Evolutionary conservation across 768 basidiomycete genomes (phyloP), one percentile per base, ranked within the genome.

Genomic region (Sporobolomyces pararoseus): DNA sequence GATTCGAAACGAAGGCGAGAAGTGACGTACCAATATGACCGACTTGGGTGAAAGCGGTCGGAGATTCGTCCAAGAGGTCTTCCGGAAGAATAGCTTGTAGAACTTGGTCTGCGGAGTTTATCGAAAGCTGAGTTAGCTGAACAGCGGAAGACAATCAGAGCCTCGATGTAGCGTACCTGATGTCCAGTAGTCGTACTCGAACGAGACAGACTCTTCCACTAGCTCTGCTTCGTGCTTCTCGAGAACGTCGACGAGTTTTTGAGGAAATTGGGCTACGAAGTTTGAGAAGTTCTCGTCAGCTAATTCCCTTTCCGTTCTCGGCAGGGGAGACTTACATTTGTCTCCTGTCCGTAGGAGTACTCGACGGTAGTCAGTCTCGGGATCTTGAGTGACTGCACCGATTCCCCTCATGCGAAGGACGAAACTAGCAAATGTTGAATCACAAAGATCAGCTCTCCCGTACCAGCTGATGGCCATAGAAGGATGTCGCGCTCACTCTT

Each of bases 11-110:
- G 16, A 65, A 16, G 3, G 13, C n/a, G 27, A 35, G 5, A 59
- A n/a, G n/a, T n/a, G n/a, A 47, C 85, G 63, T 75, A 89, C 93
- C 94, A 59, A 99, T 87, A 79, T 99, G 96, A 0, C 95, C 95
- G 1, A 86, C 89, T 62, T 85, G 84, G 12, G 94, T 88, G 80
- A 93, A 98, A 0, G 91, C 89, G 0, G 86, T 85, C 0, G 96
- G 96, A 0, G 90, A 86, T 23, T 87, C 89, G 50, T 88, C 86
- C 27, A 85, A 83, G 9, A 94, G 82, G 34, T 87, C 84, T 72
- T 89, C 84, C 0, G 95, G 96, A 13, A 99, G 83, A 59, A 93
- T 84, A 16, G 88, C 84, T 52, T 87, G 84, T 23, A 99, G 81
- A 37, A 97, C 87, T 53, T 97, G 90, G 77, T 90, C 92, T 94